Evolutionary conservation across 2,329 filamentous ascomycete species (phyloP).

Genomic region (Pseudopithomyces chartarum): DNA sequence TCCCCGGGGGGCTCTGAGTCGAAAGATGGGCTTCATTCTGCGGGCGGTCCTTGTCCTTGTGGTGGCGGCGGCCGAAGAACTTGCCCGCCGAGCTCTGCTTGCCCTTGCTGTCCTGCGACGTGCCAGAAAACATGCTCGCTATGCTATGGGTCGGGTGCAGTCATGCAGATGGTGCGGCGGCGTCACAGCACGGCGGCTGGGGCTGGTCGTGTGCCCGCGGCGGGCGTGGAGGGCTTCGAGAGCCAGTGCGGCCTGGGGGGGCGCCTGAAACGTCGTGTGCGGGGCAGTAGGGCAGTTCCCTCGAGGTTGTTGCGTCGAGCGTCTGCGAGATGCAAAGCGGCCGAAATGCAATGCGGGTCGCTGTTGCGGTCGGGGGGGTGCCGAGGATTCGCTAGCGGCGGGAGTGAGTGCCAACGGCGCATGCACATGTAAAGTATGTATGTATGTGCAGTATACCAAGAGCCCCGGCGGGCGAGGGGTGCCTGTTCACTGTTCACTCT

Average conservation of each 20-base stretch:
- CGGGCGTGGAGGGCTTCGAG: background rate
- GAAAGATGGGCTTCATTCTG: slow-evolving; percentile 63
- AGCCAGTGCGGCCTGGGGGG: slow-evolving; percentile 7
- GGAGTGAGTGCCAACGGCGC: too few species aligned
- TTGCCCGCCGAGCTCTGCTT: slow-evolving; percentile 81
- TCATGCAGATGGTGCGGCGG: slow-evolving; percentile 11
- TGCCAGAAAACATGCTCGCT: slow-evolving; percentile 58
- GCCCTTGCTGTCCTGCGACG: slow-evolving; percentile 69
- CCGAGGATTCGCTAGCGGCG: too few species aligned
- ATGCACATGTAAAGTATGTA: too few species aligned
- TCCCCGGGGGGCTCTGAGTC: slow-evolving; percentile 65
- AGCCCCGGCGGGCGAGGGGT: too few species aligned
- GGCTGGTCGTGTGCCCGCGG: slow-evolving; percentile 1
- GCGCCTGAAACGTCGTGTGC: slow-evolving; percentile 7
- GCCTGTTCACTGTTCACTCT: background rate
- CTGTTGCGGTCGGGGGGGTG: slow-evolving; percentile 7
- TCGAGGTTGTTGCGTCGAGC: background rate
- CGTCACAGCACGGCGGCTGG: background rate
- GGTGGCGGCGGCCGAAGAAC: slow-evolving; percentile 80
- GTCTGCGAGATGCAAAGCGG: background rate
- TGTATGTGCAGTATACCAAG: too few species aligned
- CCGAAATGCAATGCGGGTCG: slow-evolving; percentile 6
- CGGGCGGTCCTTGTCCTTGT: slow-evolving; percentile 71
- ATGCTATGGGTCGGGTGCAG: slow-evolving; percentile 11
- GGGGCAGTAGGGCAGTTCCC: background rate